Evolutionary conservation across 2,329 filamentous ascomycete genomes (phyloP).

Genomic region (Rhinocladiella mackenziei): DNA sequence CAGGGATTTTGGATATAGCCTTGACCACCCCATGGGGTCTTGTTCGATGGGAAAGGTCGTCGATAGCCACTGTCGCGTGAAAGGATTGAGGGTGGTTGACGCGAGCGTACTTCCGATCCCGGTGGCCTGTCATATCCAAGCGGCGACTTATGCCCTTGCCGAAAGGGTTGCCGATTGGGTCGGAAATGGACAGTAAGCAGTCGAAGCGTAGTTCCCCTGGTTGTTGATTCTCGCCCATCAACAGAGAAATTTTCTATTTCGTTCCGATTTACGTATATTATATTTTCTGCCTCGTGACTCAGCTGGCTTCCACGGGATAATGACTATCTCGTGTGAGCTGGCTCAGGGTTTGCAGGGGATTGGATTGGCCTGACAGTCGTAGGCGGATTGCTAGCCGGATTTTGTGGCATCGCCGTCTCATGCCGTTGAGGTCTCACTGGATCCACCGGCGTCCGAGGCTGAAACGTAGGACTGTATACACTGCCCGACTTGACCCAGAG

Average conservation of each 20-base stretch:
- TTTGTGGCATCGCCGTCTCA: no score
- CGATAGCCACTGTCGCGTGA: constrained; percentile 31
- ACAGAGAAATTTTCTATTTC: no score
- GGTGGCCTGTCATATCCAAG: constrained; percentile 42
- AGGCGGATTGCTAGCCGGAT: no score
- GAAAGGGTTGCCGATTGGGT: constrained; percentile 38
- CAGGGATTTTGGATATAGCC: constrained; percentile 31
- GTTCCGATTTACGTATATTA: no score
- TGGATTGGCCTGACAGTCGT: no score
- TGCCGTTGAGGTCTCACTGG: background rate
- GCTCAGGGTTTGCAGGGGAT: no score
- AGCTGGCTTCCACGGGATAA: no score
- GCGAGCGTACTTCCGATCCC: constrained; percentile 35
- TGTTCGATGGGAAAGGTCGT: constrained; percentile 40
- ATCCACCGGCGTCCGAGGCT: background rate
- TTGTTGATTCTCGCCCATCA: no score
- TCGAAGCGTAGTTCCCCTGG: no score
- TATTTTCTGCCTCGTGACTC: no score
- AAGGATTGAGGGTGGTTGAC: constrained; percentile 36
- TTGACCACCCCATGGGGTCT: constrained; percentile 37
- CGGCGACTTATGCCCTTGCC: constrained; percentile 42
- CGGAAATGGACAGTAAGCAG: constrained; percentile 9
- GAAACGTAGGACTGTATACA: constrained; percentile 1
- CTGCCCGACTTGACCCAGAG: constrained; percentile 13
- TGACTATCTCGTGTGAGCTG: no score